These are phyloP conservation scores for Schizophyllum amplum DNA, from an alignment of 1,284 basidiomycete genomes.

Conservation along the genomic window DNA sequence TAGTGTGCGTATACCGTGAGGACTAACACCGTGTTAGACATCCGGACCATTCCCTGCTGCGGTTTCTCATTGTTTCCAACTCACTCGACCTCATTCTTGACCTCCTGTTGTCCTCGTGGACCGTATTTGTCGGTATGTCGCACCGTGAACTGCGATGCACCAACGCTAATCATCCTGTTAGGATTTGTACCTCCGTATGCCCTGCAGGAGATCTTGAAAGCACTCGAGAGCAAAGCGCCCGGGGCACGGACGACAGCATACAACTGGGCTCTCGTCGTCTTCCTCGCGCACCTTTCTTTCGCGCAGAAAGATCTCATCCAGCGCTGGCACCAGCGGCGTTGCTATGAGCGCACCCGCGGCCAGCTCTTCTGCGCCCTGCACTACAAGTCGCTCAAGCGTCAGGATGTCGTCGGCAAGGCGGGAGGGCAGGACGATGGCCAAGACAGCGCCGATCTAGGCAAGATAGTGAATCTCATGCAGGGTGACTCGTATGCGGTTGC, in stretches of 20 bases:
- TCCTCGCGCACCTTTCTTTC: conserved; percentile 61
- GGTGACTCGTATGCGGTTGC: conserved; percentile 67
- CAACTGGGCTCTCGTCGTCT: conserved; percentile 59
- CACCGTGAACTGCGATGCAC: no score
- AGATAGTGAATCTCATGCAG: conserved; percentile 70
- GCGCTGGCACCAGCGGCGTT: conserved; percentile 55
- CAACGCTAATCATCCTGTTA: conserved; percentile 15
- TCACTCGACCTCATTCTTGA: conserved; percentile 65
- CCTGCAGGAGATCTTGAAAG: conserved; percentile 47
- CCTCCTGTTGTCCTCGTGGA: conserved; percentile 19
- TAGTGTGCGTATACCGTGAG: background rate
- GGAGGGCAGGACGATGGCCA: conserved; percentile 33
- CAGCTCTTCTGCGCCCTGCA: conserved; percentile 67
- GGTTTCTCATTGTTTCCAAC: conserved; percentile 63
- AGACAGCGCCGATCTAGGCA: conserved; percentile 54
- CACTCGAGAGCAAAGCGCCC: conserved; percentile 36
- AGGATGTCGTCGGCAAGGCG: conserved; percentile 50
- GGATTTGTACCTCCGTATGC: conserved; percentile 53
- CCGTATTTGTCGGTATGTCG: conserved; percentile 32
- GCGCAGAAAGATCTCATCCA: conserved; percentile 62
- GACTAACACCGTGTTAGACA: conserved; percentile 23
- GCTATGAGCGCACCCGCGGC: conserved; percentile 59
- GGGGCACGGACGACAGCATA: conserved; percentile 52
- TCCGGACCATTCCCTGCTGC: conserved; percentile 47
- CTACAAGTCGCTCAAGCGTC: conserved; percentile 58